Conservation (phyloP, 225 moss, liverwort and hornwort species). For the Asterella californica region DNA sequence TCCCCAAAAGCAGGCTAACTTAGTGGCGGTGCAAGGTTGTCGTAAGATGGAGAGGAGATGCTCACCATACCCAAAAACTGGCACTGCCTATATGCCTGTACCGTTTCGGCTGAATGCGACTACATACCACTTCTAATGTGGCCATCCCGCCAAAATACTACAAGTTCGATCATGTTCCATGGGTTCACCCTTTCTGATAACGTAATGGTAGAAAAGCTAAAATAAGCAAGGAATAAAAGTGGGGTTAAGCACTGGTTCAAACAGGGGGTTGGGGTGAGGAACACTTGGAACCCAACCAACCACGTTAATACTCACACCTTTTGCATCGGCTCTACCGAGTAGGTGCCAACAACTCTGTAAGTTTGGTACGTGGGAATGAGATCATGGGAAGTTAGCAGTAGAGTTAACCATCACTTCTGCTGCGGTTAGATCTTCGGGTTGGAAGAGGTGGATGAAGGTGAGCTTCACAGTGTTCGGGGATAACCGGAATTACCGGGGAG, state of each 20-base stretch:
- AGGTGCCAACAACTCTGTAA: neutral
- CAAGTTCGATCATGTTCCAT: neutral
- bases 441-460: neutral
- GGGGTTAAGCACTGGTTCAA: neutral
- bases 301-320: neutral
- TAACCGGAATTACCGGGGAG: no score
- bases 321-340: neutral
- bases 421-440: neutral
- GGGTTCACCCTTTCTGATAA: neutral
- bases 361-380: no score
- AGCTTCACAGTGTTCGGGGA: no score
- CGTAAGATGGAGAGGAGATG: neutral
- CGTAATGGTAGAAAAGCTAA: neutral
- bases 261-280: neutral
- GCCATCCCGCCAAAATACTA: neutral
- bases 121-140: neutral
- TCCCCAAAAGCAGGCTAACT: neutral
- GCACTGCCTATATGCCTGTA: neutral
- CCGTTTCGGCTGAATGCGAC: neutral
- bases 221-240: neutral
- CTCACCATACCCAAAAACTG: neutral
- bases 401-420: neutral
- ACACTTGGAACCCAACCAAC: neutral
- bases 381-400: neutral
- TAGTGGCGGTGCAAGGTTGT: slow-evolving; percentile 11